Percentiles rank a stretch among this genome's conserved stretches.
These are phyloP conservation scores for Alopecurus myosuroides DNA, from an alignment of 176 grass and related monocot species.

Conservation along the genomic window DNA sequence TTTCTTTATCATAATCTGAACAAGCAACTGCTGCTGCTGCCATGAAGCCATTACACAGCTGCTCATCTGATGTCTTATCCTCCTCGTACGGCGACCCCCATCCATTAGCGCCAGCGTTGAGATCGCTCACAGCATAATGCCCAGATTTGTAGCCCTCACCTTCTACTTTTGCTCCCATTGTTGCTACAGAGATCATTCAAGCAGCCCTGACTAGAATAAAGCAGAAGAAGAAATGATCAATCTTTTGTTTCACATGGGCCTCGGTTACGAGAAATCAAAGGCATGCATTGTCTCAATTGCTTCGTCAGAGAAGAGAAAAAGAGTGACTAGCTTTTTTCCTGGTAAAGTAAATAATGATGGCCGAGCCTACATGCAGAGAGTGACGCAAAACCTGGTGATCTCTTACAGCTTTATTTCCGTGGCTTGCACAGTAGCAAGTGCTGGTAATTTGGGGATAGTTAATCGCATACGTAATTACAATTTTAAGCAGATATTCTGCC, in stretches of 20 bases:
- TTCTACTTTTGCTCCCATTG: conserved; percentile 11
- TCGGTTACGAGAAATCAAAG: too few species aligned
- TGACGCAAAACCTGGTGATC: not conserved
- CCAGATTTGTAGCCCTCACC: not conserved
- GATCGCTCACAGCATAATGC: not conserved
- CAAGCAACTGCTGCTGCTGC: not conserved
- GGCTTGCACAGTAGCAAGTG: not conserved
- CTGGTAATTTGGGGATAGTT: not conserved
- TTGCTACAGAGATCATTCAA: not conserved
- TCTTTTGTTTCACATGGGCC: not conserved
- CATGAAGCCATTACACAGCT: not conserved
- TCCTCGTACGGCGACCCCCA: conserved; percentile 2
- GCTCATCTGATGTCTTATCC: not conserved
- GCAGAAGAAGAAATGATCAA: conserved; percentile 24
- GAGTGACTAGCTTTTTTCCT: not conserved
- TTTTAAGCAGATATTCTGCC: not conserved
- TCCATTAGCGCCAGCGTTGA: not conserved
- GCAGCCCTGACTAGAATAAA: conserved; percentile 6
- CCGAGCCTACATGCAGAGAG: not conserved
- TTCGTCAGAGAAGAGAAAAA: conserved; percentile 4
- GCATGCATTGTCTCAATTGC: not conserved
- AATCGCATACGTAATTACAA: not conserved
- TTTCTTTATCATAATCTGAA: conserved; percentile 6
- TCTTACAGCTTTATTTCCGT: not conserved
- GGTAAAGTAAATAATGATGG: not conserved